phyloP scores from a whole-genome alignment of 2,329 filamentous ascomycete genomes.

The Cordyceps farinosa region DNA sequence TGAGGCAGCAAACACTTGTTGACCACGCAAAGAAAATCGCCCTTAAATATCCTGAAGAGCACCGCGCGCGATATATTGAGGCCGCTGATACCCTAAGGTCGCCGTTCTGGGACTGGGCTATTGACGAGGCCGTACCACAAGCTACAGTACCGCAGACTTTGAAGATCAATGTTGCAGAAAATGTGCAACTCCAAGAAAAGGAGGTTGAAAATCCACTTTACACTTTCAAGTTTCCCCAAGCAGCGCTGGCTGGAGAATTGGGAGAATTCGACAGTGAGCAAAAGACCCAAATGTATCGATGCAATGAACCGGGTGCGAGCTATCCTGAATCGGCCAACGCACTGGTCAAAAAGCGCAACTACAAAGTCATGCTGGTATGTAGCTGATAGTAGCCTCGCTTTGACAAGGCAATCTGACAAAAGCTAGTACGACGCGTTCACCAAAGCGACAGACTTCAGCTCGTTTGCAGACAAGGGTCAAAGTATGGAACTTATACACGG shows the following conservation, averaged over 20 bases:
- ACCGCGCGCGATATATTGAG: slow-evolving; percentile 35
- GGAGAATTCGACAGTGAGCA: slow-evolving; percentile 30
- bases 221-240: slow-evolving; percentile 46
- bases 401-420: slow-evolving; percentile 16
- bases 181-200: slow-evolving; percentile 27
- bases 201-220: slow-evolving; percentile 50
- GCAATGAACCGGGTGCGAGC: slow-evolving; percentile 31
- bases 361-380: slow-evolving; percentile 42
- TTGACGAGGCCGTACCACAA: slow-evolving; percentile 39
- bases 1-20: slow-evolving; percentile 49
- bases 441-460: slow-evolving; percentile 32
- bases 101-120: slow-evolving; percentile 56
- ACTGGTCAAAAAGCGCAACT: slow-evolving; percentile 29
- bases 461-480: slow-evolving; percentile 34
- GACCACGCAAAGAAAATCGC: slow-evolving; percentile 45
- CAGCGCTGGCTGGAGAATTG: slow-evolving; percentile 36
- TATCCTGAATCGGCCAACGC: slow-evolving; percentile 40
- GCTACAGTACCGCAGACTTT: slow-evolving; percentile 35
- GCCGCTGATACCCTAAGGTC: slow-evolving; percentile 46
- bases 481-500: slow-evolving; percentile 45
- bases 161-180: slow-evolving; percentile 40
- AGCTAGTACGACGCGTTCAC: slow-evolving; percentile 41
- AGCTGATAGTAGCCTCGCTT: neutral
- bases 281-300: slow-evolving; percentile 39
- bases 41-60: slow-evolving; percentile 36